Conservation (phyloP, 768 basidiomycete species). For the Tricholoma matsutake region DNA sequence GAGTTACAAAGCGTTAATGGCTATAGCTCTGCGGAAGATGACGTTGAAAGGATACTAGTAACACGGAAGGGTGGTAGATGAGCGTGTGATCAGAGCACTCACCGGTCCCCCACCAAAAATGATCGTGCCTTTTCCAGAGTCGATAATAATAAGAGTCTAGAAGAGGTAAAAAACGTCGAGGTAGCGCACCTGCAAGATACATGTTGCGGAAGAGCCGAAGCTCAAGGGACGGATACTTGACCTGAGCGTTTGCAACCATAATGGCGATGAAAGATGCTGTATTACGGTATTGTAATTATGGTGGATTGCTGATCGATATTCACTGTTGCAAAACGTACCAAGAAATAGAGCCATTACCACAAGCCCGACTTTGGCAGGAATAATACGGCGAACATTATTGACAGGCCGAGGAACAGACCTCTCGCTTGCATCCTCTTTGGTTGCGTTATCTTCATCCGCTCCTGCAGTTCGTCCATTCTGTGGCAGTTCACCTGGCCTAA, state of each 20-base stretch:
- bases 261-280: neutral
- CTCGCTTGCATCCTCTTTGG: neutral
- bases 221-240: neutral
- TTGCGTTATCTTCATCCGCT: neutral
- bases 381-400: neutral
- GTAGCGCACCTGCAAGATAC: conserved; percentile 30
- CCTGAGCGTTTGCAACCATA: neutral
- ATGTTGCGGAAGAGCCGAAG: conserved; percentile 39
- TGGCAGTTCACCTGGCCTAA: too few relatives aligned
- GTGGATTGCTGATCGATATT: neutral
- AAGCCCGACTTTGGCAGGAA: neutral
- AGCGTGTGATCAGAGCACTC: neutral
- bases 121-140: conserved; percentile 31
- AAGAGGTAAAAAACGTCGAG: too few relatives aligned
- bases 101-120: conserved; percentile 51
- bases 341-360: neutral
- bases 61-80: neutral
- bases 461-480: too few relatives aligned
- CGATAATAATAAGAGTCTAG: neutral
- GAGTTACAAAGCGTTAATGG: neutral
- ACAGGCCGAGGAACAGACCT: neutral
- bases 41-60: neutral
- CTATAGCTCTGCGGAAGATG: too few relatives aligned
- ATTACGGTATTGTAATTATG: neutral
- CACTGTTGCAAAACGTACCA: neutral